These are phyloP conservation scores for Trichoderma harzianum DNA, from an alignment of 2,329 filamentous ascomycete genomes.

Conservation along the genomic window DNA sequence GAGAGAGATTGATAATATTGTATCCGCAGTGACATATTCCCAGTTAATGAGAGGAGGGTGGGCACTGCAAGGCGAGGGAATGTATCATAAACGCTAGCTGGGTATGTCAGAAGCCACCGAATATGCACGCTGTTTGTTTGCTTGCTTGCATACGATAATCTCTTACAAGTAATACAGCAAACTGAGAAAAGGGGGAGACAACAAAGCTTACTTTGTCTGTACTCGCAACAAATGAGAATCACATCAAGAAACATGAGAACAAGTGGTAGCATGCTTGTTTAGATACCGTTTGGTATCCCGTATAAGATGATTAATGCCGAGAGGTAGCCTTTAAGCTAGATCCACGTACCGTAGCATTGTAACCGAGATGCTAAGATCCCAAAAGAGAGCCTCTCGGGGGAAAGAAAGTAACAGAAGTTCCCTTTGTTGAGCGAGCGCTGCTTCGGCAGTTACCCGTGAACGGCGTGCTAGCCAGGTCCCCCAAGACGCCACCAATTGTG, in stretches of 20 bases:
- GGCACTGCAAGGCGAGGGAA: not conserved
- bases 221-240: not conserved
- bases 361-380: not conserved
- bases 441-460: not conserved
- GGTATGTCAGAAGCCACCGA: not conserved
- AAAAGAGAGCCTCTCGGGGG: not conserved
- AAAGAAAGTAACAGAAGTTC: not conserved
- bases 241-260: not conserved
- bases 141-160: not conserved
- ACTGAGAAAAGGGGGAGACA: not conserved
- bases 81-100: not conserved
- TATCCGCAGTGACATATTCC: not conserved
- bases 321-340: not conserved
- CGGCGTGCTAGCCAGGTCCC: too few species aligned
- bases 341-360: not conserved
- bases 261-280: not conserved
- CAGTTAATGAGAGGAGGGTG: not conserved
- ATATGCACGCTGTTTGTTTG: not conserved
- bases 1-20: not conserved
- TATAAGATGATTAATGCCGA: not conserved
- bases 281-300: not conserved
- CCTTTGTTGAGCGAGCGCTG: not conserved
- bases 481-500: not conserved
- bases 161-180: not conserved
- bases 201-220: not conserved